Evolutionary conservation across 2,329 filamentous ascomycete genomes (phyloP), one percentile per base, ranked within the genome.

Genomic region (Trichoderma koningii): DNA sequence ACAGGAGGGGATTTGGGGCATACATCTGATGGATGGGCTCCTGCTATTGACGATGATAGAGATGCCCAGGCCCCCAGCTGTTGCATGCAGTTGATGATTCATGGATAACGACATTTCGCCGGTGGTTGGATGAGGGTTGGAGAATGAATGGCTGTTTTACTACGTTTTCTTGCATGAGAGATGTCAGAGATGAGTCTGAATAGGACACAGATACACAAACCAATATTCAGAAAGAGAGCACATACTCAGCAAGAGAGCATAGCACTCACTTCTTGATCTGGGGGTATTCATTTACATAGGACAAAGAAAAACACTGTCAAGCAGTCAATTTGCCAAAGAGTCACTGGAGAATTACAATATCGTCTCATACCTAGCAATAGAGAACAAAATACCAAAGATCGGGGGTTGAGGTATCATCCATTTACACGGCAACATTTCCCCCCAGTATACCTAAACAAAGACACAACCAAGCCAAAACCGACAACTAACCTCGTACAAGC

Each of bases 401-500:
- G 30, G 10, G 30, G 10, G 30, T 34, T 52, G 57, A 57, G 62
- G 62, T 64, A 64, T 64, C 53, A 59, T 64, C 42, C 53, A 64
- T 64, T 64, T 52, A 51, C 34, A 64, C 50, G 34, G 45, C 45
- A 56, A 41, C 47, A 64, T 56, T 53, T 3, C 52, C 42, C 42
- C 51, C 50, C 56, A 28, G 10, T 52, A 59, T 28, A 55, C 42
- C 45, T 64, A 44, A 21, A 44, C 38, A 45, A 34, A 10, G 12
- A n/a, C 10, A 55, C 23, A 19, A 28, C 30, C 23, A 57, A 38
- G 26, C 21, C 38, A 57, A 15, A 19, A 23, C 34, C 14, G n/a
- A 38, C 5, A 41, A 60, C 50, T n/a, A 44, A 38, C 21, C 34
- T 62, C 57, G 30, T 63, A 53, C 34, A 63, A 17, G 45, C 59